Base-by-base conservation (phyloP, 306 rosid genomes). In the Crataegus laevigata region DNA sequence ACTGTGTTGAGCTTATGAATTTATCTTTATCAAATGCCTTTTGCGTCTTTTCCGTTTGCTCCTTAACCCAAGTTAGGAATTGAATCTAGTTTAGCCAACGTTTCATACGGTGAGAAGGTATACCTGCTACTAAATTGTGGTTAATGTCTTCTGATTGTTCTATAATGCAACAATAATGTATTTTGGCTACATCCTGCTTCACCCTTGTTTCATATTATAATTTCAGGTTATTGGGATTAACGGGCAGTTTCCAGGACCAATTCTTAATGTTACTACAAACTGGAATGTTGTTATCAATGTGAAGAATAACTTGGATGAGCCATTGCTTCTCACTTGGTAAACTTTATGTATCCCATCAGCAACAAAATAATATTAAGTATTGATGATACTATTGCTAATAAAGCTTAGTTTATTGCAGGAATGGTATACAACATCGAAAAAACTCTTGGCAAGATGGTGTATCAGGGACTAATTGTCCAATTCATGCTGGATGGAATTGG, bases 401-500 rank as follows among this genome's bases (percentile, higher is more conserved):
- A 69, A 75, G 84, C 64, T 57, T 79, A 81, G 80, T 81, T 66
- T 68, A 81, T 82, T 88, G 89, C 87, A 94, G 98, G 97, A 52
- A 90, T 66, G 97, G 97, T 15, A 77, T 94, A 75, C 92, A 94
- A 66, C 89, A 91, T 29, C 85, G 98, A 85, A 94, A 89, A 82
- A 84, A 91, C 82, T 88, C 97, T 3, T 94, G 97, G 97, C 98
- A 91, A 78, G 97, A 94, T 74, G 98, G 98, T 54, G 97, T 94
- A 59, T 86, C 84, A 36, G 97, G 96, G 83, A 94, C 98, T 13
- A 94, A 88, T 71, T 94, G 98, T 85, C 97, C 98, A n/a, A 90
- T 94, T 76, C 98, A 92, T n/a, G 85, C 96, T 8, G 97, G 98
- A 71, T 91, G 96, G 97, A 94, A 94, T 71, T 94, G 96, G 97